phyloP scores from a whole-genome alignment of 257 asterid genomes.

The Petunia secreta region DNA sequence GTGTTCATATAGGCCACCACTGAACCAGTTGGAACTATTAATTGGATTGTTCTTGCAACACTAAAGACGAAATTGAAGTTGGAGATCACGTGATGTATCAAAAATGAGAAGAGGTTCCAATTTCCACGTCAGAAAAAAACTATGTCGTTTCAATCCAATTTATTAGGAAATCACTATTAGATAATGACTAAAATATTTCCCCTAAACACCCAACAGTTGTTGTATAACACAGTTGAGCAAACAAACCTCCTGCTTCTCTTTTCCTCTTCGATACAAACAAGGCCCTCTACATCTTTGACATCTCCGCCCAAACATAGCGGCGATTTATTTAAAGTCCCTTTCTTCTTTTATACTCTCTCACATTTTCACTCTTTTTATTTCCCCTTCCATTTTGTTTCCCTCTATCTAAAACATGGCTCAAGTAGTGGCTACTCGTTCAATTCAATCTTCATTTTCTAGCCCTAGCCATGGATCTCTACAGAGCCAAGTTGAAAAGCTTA shows the following conservation, averaged over 20 bases:
- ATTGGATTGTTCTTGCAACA: too few relatives aligned
- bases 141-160: slow-evolving; percentile 8
- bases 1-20: too few relatives aligned
- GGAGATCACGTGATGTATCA: not conserved
- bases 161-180: not conserved
- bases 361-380: slow-evolving; percentile 19
- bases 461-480: slow-evolving; percentile 54
- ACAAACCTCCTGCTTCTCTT: not conserved
- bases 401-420: slow-evolving; percentile 56
- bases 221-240: not conserved
- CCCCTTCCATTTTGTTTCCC: not conserved
- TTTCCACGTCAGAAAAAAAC: not conserved
- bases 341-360: slow-evolving; percentile 26
- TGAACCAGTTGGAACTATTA: too few relatives aligned
- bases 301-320: slow-evolving; percentile 46
- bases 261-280: slow-evolving; percentile 62
- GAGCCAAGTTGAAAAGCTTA: slow-evolving; percentile 59
- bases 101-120: not conserved
- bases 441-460: slow-evolving; percentile 54
- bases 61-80: not conserved
- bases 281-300: slow-evolving; percentile 26
- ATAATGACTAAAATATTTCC: not conserved
- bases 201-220: slow-evolving; percentile 19
- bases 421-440: slow-evolving; percentile 72
- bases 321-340: slow-evolving; percentile 49